Base-by-base conservation (phyloP, 331 rosid species). In the Quercus phellos region DNA sequence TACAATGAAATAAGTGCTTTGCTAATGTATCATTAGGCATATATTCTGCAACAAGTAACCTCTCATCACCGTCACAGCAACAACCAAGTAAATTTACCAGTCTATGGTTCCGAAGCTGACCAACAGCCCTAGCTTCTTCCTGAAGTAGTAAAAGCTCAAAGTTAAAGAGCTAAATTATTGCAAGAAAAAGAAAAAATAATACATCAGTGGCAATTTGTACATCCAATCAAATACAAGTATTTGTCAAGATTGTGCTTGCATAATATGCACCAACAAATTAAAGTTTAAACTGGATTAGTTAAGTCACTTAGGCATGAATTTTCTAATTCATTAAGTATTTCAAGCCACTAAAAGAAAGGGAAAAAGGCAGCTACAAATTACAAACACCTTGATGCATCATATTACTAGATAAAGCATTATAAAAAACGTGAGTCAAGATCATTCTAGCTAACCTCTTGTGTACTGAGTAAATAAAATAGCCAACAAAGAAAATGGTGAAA, bases 101-200 rank as follows among this genome's bases (percentile, higher is more conserved):
- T 70, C 96, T 87, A 76, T 84, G 87, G 86, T 87, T 93, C 85
- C 98, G 87, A n/a, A 93, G 90, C 79, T 85, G 93, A 69, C 98
- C 98, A 79, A 93, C 97, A 74, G 94, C 89, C 82, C 81, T 85
- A 80, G 98, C 96, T 90, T 93, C 97, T 51, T 87, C 97, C 98
- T 93, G 85, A 79, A 77, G 78, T 77, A 32, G 76, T 30, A 74
- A 76, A 75, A 50, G 14, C 34, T 77, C 53, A 56, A 22, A 27
- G 70, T 84, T 35, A 79, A 79, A 35, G 73, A 74, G 55, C 69
- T 50, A 79, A 72, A 64, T 43, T 12, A n/a, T 43, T 73, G 76
- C 64, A 67, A 77, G 51, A 34, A 58, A 74, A 21, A 16, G 43
- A 74, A 73, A 73, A 59, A 19, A 43, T 43, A 43, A 46, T 2